Evolutionary conservation across 768 basidiomycete genomes (phyloP), one percentile per base, ranked within the genome.

Genomic region (Omphalotus guepiniiformis): DNA sequence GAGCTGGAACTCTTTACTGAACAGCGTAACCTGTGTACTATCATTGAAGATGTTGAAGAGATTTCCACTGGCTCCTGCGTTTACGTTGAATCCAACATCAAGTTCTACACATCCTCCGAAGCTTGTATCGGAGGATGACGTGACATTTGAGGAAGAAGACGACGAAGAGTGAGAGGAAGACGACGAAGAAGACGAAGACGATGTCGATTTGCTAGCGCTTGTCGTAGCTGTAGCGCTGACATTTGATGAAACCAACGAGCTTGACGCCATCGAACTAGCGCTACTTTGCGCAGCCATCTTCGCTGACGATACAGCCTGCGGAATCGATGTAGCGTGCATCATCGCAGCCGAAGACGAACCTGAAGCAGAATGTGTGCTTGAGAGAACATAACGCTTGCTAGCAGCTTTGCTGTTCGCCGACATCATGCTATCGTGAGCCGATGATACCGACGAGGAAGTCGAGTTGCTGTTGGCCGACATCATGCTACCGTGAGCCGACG

Each of bases 51-150:
- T 48, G 12, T 54, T 55, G 47, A 64, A 63, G 55, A 67, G 65
- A 16, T 47, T 44, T 15, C 53, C 65, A 19, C 61, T 48, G 15
- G 65, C 65, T n/a, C 67, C 67, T 11, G 54, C 61, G 28, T 59
- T 65, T 38, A 65, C 60, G 35, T 60, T 50, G 11, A 68, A 25
- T 2, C 62, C 68, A 7, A 62, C 67, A 25, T 54, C 54, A 16
- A 69, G 55, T 12, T 61, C 60, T 34, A 68, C 55, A 51, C 66
- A 71, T 0, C 70, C 69, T 12, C 58, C 60, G 21, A 69, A 65
- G 37, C 51, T 55, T 7, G 43, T 39, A 19, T 30, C 36, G 12
- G 12, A 49, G 42, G 39, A 49, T 51, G 25, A 57, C 47, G 18
- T 15, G n/a, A 19, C n/a, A 5, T 16, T 21, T 15, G 35, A 37